Conservation (phyloP, 169 alveolate species). For the Besnoitia besnoiti region DNA sequence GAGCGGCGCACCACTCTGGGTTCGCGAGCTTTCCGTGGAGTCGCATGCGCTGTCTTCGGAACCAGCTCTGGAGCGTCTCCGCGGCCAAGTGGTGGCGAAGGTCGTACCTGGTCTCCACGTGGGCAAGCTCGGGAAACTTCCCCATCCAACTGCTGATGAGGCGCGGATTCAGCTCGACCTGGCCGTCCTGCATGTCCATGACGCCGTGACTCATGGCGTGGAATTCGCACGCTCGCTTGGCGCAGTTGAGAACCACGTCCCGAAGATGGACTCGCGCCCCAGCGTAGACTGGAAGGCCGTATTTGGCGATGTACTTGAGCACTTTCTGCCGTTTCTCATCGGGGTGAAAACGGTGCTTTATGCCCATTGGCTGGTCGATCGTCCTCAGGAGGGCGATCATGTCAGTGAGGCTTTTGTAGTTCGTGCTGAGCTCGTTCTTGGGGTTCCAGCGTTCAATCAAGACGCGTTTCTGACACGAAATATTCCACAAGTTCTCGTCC, state of each 20-base stretch:
- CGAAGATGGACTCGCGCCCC: conserved; percentile 55
- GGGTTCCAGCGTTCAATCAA: conserved; percentile 58
- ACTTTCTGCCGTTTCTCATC: neutral
- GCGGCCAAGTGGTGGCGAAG: conserved; percentile 60
- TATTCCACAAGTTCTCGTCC: conserved; percentile 60
- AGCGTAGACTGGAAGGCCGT: conserved; percentile 53
- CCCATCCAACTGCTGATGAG: conserved; percentile 57
- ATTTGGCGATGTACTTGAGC: conserved; percentile 45
- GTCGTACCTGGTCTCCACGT: neutral
- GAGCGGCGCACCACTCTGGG: conserved; percentile 29
- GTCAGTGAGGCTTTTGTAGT: conserved; percentile 46
- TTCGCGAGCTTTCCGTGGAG: conserved; percentile 3
- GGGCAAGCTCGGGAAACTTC: conserved; percentile 40
- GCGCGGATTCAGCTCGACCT: conserved; percentile 61
- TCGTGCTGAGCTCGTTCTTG: conserved; percentile 9
- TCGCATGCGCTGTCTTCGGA: conserved; percentile 28
- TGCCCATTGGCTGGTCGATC: conserved; percentile 51
- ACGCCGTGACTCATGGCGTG: conserved; percentile 61
- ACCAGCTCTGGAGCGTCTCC: conserved; percentile 43
- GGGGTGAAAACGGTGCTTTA: conserved; percentile 33
- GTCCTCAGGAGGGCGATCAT: conserved; percentile 45
- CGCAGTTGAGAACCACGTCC: conserved; percentile 53
- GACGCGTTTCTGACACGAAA: conserved; percentile 54
- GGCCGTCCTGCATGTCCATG: conserved; percentile 32
- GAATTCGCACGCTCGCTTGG: conserved; percentile 67